Conservation (phyloP, 177 flowering plant species). For the Vitis hybrid region DNA sequence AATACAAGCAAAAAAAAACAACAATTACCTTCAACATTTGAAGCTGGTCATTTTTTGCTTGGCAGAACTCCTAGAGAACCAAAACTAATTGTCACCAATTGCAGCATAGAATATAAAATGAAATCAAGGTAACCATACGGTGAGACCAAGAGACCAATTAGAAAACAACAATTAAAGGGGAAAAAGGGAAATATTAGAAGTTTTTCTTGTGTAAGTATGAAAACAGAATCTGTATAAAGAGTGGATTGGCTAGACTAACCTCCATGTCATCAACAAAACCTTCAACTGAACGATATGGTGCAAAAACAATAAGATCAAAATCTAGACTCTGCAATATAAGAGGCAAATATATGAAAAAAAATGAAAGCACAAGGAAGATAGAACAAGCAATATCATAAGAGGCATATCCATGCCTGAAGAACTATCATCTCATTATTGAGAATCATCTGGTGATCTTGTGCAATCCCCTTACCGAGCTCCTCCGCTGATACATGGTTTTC, state of each 20-base stretch:
- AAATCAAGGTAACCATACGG: neutral
- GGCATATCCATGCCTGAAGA: slow-evolving; percentile 76
- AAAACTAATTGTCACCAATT: slow-evolving; percentile 16
- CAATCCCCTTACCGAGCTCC: slow-evolving; percentile 98
- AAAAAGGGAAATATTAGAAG: neutral
- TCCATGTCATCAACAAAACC: slow-evolving; percentile 83
- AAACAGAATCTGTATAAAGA: neutral
- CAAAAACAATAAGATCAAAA: slow-evolving; percentile 95
- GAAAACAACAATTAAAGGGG: neutral
- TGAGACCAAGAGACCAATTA: neutral
- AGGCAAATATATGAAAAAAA: neutral
- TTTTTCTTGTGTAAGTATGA: neutral
- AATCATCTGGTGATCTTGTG: slow-evolving; percentile 95
- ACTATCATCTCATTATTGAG: slow-evolving; percentile 97
- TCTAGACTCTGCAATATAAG: slow-evolving; percentile 69
- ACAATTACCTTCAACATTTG: slow-evolving; percentile 54
- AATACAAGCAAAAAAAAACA: neutral
- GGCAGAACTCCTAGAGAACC: slow-evolving; percentile 59
- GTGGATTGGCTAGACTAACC: slow-evolving; percentile 43
- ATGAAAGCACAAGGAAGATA: slow-evolving; percentile 5
- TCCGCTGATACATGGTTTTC: slow-evolving; percentile 99
- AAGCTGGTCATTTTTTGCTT: slow-evolving; percentile 38
- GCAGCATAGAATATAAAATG: neutral
- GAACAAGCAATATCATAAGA: slow-evolving; percentile 1
- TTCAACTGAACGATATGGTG: slow-evolving; percentile 90